Evolutionary conservation across 306 rosid genomes (phyloP).

Genomic region (Medicago arabica): DNA sequence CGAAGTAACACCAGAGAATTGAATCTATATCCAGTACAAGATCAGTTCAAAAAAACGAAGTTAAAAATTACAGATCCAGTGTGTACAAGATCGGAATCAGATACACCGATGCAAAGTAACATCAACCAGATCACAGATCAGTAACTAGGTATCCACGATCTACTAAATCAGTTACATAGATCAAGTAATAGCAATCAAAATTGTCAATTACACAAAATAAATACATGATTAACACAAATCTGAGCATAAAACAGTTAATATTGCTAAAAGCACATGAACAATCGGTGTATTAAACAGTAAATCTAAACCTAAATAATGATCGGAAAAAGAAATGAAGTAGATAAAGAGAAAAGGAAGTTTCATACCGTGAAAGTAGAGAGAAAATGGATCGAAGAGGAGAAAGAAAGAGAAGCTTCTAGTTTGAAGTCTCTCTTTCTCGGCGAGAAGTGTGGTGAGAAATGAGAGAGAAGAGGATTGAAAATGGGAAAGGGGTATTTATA

Average conservation of each 20-base stretch:
- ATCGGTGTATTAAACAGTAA: background rate
- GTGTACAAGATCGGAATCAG: constrained; percentile 17
- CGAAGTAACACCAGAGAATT: background rate
- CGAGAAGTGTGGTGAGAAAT: background rate
- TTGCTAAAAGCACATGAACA: background rate
- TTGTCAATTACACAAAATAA: constrained; percentile 7
- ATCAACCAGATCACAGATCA: constrained; percentile 51
- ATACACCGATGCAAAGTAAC: background rate
- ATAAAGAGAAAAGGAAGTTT: background rate
- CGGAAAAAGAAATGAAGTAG: background rate
- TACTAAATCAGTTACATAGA: constrained; percentile 21
- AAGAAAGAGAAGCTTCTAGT: background rate
- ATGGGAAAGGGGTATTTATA: constrained; percentile 32
- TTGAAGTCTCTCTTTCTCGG: background rate
- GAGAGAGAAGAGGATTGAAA: background rate
- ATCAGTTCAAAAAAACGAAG: background rate
- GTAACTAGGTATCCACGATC: constrained; percentile 26
- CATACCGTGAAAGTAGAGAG: constrained; percentile 36
- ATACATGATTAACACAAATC: constrained; percentile 14
- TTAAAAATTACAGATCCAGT: constrained; percentile 51
- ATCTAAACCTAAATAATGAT: background rate
- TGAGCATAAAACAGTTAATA: background rate
- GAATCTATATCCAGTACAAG: background rate
- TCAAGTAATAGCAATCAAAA: constrained; percentile 27
- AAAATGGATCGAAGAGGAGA: constrained; percentile 1